Base-by-base conservation (phyloP, 805 yeast species). In the Yarrowia sp. region DNA sequence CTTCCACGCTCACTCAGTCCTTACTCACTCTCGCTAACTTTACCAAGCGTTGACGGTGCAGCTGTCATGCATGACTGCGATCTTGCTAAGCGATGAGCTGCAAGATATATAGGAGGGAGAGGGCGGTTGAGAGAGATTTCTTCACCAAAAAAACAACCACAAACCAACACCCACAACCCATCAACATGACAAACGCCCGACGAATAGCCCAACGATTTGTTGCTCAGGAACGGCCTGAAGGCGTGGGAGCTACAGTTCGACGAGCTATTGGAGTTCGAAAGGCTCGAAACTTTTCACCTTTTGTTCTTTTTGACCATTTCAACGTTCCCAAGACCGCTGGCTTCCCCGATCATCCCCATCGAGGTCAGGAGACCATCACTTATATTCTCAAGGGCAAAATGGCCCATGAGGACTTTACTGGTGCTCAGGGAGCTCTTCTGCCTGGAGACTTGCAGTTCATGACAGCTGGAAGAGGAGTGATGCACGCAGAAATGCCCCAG, bases 401-500 rank as follows among this genome's bases (percentile, higher is more conserved):
- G 78, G 89, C 91, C 5, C 96, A 90, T 76, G 92, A 89, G 75
- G 97, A 92, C 77, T 91, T 92, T 79, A 90, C 96, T 1, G 97
- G 97, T 0, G 80, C 89, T n/a, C 83, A 84, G 67, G 97, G 97
- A 69, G 82, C 90, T 9, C 79, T 92, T 67, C 82, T 85, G 71
- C 86, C 91, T 8, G 97, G 97, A 69, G 97, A 92, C 76, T 81
- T 92, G 72, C 97, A 92, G 77, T 91, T 92, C 77, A 92, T 92
- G 97, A 92, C 97, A 36, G 97, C 97, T 5, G 97, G 97, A 70
- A 85, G 84, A 73, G 97, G 96, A 64, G 86, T 91, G 45, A 90
- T 90, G 68, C 97, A 91, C 77, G 85, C 92, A 2, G 97, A 92
- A 76, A 91, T 91, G 86, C 97, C 97, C 9, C 87, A 87, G 43